phyloP scores from a whole-genome alignment of 1,139 yeast species.

The Diutina siamensis region DNA sequence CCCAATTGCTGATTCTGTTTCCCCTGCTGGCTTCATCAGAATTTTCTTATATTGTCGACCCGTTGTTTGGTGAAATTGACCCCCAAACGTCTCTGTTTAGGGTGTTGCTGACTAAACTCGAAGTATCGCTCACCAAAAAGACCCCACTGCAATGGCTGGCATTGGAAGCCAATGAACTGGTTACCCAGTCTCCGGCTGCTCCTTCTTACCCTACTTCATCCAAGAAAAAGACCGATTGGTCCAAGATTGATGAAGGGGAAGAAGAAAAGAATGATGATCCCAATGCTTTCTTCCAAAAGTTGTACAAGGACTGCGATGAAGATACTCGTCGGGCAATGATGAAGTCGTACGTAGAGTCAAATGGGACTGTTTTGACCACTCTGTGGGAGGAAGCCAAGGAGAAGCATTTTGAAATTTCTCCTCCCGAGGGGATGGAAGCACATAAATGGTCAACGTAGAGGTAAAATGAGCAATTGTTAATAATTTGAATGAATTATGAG shows the following conservation, averaged over 20 bases:
- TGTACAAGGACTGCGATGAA: conserved; percentile 75
- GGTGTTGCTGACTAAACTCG: conserved; percentile 67
- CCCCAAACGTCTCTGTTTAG: conserved; percentile 32
- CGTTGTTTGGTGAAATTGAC: conserved; percentile 40
- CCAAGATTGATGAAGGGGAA: conserved; percentile 44
- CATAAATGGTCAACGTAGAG: conserved; percentile 23
- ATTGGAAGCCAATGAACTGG: conserved; percentile 20
- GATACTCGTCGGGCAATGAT: conserved; percentile 92
- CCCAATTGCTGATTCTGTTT: conserved; percentile 28
- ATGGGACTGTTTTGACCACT: conserved; percentile 88
- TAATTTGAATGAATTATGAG: too few species aligned
- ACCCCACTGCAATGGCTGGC: conserved; percentile 30
- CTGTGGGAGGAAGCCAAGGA: conserved; percentile 85
- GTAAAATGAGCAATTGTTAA: too few species aligned
- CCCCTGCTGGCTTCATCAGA: conserved; percentile 36
- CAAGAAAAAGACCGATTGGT: conserved; percentile 58
- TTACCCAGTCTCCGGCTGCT: conserved; percentile 7
- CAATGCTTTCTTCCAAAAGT: conserved; percentile 54
- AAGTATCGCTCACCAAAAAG: conserved; percentile 38
- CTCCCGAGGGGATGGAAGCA: conserved; percentile 64
- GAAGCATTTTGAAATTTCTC: conserved; percentile 54
- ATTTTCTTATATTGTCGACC: conserved; percentile 39
- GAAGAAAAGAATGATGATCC: conserved; percentile 38
- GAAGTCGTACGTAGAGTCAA: conserved; percentile 89
- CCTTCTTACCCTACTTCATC: conserved; percentile 54